Base-by-base conservation (phyloP, 2,329 filamentous ascomycete genomes). In the Ophiostoma australiae region DNA sequence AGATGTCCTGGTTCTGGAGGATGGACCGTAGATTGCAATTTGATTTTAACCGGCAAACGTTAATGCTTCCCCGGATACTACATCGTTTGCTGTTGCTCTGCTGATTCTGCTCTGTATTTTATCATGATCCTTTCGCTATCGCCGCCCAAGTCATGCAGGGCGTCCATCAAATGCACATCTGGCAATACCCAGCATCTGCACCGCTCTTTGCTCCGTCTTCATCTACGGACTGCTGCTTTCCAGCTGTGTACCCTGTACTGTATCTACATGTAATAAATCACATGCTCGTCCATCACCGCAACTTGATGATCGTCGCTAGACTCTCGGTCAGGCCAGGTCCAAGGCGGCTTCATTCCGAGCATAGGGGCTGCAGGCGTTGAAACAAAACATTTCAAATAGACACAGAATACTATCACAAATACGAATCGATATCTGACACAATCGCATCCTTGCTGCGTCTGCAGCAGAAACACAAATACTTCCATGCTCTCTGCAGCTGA, bases 401-500 rank as follows among this genome's bases (percentile, higher is more conserved):
- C 8, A 27, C 23, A 13, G 23, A 58, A 27, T 8, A n/a, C 48
- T 20, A 27, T 15, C 52, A 58, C 10, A 58, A 58, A 23, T 27
- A 8, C 52, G 15, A 58, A 58, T 15, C 23, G 52, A 31, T 23
- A 58, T 27, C 52, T 58, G 52, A 58, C 52, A 58, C 52, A 58
- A 48, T 48, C 52, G 52, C 52, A 58, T 27, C 52, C 52, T 58
- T 58, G 52, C 23, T n/a, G n/a, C 52, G 8, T 27, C 52, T 58
- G 52, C 52, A 58, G 52, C 52, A 58, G 23, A 58, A 58, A 58
- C 52, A 58, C 52, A 58, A 58, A 58, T 58, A 58, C n/a, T 58
- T 58, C 44, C 44, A 48, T 48, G 44, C 37, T 48, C 44, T 48
- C 44, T 27, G 52, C 52, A 58, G 17, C 44, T 39, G 37, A 15